Base-by-base conservation (phyloP, 805 yeast species). In the Saturnispora quitensis region DNA sequence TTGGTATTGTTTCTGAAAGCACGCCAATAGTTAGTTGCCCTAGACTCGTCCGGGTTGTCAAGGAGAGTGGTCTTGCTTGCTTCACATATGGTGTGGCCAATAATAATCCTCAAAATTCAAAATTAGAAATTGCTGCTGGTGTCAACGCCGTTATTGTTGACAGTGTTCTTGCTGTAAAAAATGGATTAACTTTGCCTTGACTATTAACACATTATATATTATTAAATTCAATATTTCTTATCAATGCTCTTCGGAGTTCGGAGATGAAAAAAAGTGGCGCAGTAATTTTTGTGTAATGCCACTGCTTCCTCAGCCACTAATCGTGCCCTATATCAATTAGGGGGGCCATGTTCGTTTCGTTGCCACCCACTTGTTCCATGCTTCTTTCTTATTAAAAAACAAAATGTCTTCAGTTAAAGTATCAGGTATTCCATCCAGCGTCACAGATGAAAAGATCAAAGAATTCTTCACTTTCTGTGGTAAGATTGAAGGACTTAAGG, bases 141-240 rank as follows among this genome's bases (percentile, higher is more conserved):
- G 96, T 91, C 12, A 98, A 91, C 73, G 99, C 99, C 0, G 97
- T 91, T n/a, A 91, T 91, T 68, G 97, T 88, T 3, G 98, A 91
- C 68, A 83, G 88, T 51, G 98, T 91, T 2, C 73, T 90, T 61
- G 97, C 96, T 0, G 95, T 90, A n/a, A 75, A 96, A 63, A 84
- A 84, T 60, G 96, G 87, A 7, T 73, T 90, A 55, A 77, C 69
- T 1, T 42, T 38, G 22, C 31, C 34, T 31, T 31, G 34, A 31
- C 13, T 31, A 13, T 18, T 7, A 13, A 18, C 22, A 5, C 25
- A 12, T 24, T 40, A 22, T 40, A 24, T 25, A 45, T 13, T 10
- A 9, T 31, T 31, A 12, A 38, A 18, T 17, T 9, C 42, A 38
- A 8, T 36, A 6, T n/a, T 36, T n/a, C 20, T 17, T 36, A 36